Evolutionary conservation across 352 stramenopile genomes (phyloP), one percentile per base, ranked within the genome.

Genomic region (Phytopythium aichiense): DNA sequence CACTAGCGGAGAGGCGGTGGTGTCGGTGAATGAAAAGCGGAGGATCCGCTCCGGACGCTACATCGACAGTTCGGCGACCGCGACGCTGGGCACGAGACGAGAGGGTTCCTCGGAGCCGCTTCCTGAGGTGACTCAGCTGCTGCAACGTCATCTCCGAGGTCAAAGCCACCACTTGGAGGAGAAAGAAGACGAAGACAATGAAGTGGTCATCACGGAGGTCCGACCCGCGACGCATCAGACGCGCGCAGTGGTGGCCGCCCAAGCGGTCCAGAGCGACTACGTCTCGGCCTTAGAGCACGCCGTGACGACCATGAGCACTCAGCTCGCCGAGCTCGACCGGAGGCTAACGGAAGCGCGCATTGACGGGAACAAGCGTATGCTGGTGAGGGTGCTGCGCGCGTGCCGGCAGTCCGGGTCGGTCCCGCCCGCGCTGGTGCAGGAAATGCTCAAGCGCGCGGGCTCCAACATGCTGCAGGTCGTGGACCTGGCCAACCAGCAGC

Each of bases 401-500:
- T 58, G 52, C 9, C 52, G 52, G 9, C 33, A 37, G 16, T 58
- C 50, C 16, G 48, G 48, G 1, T 9, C 23, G 12, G 22, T 35
- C 12, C 28, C 48, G 22, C 9, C 48, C 31, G 15, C 8, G 33
- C 52, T 58, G 16, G 52, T 37, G 33, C 30, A 37, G 15, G 52
- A 58, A 2, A 43, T 58, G 31, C 52, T 58, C 4, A 46, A 43
- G 31, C 52, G 35, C 22, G 35, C 52, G 28, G 52, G 52, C 18
- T 28, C 52, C 33, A 58, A 58, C 33, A 46, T 46, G 52, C 31
- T 58, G n/a, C 30, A 58, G 31, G 23, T 48, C 20, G 31, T 37
- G 28, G 37, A 58, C 30, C 22, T 58, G 13, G 31, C 37, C 52
- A 58, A 58, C 31, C 52, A 31, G 33, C 52, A 58, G 37, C 52